Evolutionary conservation across 2,329 filamentous ascomycete species (phyloP), one percentile per base, ranked within the genome.

Genomic region (Cordyceps farinosa): DNA sequence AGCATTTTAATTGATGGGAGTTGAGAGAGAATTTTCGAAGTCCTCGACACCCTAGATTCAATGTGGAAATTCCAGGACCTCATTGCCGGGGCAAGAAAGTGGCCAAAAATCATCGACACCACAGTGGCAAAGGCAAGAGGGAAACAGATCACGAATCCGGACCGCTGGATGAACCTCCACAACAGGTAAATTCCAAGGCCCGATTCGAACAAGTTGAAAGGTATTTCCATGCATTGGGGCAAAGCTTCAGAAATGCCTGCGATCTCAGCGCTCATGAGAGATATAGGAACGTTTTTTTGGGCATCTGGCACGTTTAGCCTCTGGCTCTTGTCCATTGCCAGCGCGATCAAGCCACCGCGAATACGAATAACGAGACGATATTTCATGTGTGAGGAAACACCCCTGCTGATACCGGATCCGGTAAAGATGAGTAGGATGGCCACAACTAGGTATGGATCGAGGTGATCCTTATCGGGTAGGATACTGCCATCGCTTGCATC

Each of bases 1-100:
- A 61, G 30, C 58, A 61, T 61, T 44, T 61, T 61, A 9, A 61
- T 61, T 6, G 29, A 36, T 29, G 45, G 45, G 9, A 61, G 29
- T 17, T 61, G 58, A 5, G 47, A 22, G 3, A 61, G 38, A 11
- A 61, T 30, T 42, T 22, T 17, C 13, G 34, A 36, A 15, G 48
- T 61, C 27, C 45, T 50, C 8, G 27, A 42, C 6, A 61, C 47
- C 7, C 58, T 34, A 3, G 17, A 11, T 22, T 61, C 27, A 9
- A 61, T 52, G 7, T 29, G 29, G 22, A 44, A 11, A 40, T 61
- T 51, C 58, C 58, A 61, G 27, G 3, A 17, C 10, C 17, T 51
- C 32, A 42, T 36, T 11, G 34, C 44, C 11, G 50, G 50, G 1
- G 32, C 34, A 27, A 6, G 8, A 8, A 53, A 53, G 8, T 53